Conservation (phyloP, 2,329 filamentous ascomycete genomes). For the Paraphoma sp. region DNA sequence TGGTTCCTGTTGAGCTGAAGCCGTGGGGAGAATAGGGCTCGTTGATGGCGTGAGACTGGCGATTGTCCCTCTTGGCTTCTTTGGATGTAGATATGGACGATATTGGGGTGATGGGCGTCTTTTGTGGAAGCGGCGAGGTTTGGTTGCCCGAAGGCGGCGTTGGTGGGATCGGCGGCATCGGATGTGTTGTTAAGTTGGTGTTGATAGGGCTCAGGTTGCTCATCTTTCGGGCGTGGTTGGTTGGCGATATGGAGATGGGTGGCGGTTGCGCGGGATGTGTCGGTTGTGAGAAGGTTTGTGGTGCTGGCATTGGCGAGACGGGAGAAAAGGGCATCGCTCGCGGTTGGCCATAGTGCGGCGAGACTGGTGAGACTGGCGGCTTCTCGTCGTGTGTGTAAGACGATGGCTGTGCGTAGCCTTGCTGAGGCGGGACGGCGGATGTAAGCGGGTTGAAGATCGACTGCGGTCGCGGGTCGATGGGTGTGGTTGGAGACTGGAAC, state of each 20-base stretch:
- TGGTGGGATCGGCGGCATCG: constrained; percentile 35
- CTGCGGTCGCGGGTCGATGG: constrained; percentile 35
- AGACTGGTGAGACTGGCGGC: constrained; percentile 31
- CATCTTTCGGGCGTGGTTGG: constrained; percentile 38
- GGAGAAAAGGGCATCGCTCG: constrained; percentile 28
- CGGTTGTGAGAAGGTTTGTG: constrained; percentile 8
- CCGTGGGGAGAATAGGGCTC: constrained; percentile 45
- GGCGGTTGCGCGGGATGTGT: constrained; percentile 14
- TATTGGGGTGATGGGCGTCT: constrained; percentile 39
- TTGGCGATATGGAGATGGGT: constrained; percentile 21
- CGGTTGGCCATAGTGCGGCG: constrained; percentile 22
- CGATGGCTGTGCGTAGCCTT: constrained; percentile 21
- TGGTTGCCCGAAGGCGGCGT: constrained; percentile 31
- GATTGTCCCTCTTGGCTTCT: constrained; percentile 10
- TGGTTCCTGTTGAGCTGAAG: constrained; percentile 27
- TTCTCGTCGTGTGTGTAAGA: constrained; percentile 35
- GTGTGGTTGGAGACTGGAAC: constrained; percentile 26
- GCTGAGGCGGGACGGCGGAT: constrained; percentile 26
- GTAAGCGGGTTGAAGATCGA: constrained; percentile 31
- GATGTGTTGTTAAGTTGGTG: constrained; percentile 28
- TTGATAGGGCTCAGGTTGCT: constrained; percentile 42
- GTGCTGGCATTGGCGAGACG: constrained; percentile 29
- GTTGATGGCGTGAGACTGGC: constrained; percentile 20
- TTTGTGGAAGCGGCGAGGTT: constrained; percentile 31
- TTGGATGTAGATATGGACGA: constrained; percentile 31